A percentile compares a stretch with the other conserved stretches of the same genome.
Evolutionary conservation across 192 early-diverging fungal species (phyloP).

Genomic region (Spinellus fusiger): DNA sequence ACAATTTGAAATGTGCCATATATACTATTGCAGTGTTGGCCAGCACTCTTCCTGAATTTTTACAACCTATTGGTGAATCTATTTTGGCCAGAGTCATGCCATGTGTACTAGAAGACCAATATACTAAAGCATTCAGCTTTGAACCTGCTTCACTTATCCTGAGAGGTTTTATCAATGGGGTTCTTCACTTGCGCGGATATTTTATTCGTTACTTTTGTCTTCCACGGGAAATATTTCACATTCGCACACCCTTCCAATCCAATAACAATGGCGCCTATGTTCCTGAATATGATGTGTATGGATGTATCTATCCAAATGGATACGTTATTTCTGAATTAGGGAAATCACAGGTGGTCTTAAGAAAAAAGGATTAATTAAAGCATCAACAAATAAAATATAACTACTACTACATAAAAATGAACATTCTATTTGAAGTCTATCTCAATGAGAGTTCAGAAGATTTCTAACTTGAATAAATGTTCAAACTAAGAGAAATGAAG

Average conservation of each 20-base stretch:
- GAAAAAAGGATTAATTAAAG: too few species aligned
- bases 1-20: conserved; percentile 21
- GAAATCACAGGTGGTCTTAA: too few species aligned
- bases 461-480: too few species aligned
- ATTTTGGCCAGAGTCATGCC: conserved; percentile 21
- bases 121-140: conserved; percentile 17
- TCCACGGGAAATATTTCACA: conserved; percentile 15
- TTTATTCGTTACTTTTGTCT: conserved; percentile 36
- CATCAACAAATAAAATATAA: too few species aligned
- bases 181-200: conserved; percentile 15
- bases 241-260: conserved; percentile 25
- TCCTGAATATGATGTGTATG: conserved; percentile 30
- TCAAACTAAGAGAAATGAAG: too few species aligned
- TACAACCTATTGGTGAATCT: background rate
- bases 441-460: too few species aligned
- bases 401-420: too few species aligned
- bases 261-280: conserved; percentile 28
- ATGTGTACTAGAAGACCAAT: conserved; percentile 19
- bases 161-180: background rate
- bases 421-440: too few species aligned
- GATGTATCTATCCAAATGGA: conserved; percentile 26
- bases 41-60: conserved; percentile 11
- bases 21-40: conserved; percentile 21
- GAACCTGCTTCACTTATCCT: background rate
- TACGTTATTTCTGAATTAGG: conserved; percentile 36